Evolutionary conservation across 495 filamentous ascomycete genomes (phyloP).

Genomic region (Tetracladium setigerum): DNA sequence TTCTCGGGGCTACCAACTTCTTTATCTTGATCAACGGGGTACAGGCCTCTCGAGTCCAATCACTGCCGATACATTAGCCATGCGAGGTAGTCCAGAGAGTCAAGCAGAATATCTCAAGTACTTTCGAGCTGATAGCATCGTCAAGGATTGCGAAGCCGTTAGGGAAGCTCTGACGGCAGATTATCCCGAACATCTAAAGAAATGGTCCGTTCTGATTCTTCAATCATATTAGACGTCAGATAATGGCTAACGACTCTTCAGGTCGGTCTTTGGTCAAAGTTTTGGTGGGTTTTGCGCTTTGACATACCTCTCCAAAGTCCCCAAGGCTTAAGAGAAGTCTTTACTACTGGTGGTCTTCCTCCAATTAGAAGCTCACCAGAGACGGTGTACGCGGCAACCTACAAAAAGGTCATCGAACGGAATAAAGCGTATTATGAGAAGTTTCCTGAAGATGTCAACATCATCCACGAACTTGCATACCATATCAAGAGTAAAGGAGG

Average conservation of each 20-base stretch:
- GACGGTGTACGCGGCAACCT: constrained; percentile 67
- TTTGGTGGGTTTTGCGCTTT: constrained; percentile 84
- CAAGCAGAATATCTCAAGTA: constrained; percentile 79
- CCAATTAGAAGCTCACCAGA: constrained; percentile 65
- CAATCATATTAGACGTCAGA: background rate
- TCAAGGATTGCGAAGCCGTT: constrained; percentile 83
- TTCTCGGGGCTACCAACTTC: constrained; percentile 74
- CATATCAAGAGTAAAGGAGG: constrained; percentile 49
- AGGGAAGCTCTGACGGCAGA: constrained; percentile 62
- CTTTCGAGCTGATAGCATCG: constrained; percentile 85
- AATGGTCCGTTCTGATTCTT: constrained; percentile 48
- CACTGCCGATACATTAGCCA: constrained; percentile 57
- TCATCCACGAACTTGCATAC: constrained; percentile 56
- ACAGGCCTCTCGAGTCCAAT: constrained; percentile 79
- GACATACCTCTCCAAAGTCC: constrained; percentile 79
- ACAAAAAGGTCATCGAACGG: constrained; percentile 43
- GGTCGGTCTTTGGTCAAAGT: constrained; percentile 71
- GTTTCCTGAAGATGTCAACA: constrained; percentile 72
- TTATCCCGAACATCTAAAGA: constrained; percentile 60
- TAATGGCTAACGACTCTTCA: background rate
- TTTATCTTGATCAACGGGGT: constrained; percentile 83
- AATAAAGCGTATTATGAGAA: constrained; percentile 79
- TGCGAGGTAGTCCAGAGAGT: constrained; percentile 48
- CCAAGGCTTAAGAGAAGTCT: constrained; percentile 71
- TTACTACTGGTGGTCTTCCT: constrained; percentile 74